Evolutionary conservation across 2,329 filamentous ascomycete species (phyloP).

Genomic region (Ophiocordyceps camponoti-rufipedis): DNA sequence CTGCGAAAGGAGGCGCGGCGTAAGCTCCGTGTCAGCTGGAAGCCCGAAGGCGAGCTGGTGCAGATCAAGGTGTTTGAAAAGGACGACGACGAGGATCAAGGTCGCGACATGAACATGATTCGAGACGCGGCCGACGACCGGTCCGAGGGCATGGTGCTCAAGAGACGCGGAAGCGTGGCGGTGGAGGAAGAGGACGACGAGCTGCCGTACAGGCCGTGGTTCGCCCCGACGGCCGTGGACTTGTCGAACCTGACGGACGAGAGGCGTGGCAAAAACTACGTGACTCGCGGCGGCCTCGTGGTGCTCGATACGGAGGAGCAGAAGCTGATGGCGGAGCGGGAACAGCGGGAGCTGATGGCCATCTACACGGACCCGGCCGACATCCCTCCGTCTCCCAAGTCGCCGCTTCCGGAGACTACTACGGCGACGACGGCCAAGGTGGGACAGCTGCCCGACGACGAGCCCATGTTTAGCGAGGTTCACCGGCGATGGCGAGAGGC

Average conservation of each 20-base stretch:
- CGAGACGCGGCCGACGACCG: conserved; percentile 56
- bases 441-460: conserved; percentile 18
- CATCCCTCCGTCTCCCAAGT: conserved; percentile 38
- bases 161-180: conserved; percentile 27
- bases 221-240: conserved; percentile 26
- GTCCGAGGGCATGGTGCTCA: conserved; percentile 53
- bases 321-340: conserved; percentile 34
- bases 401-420: conserved; percentile 21
- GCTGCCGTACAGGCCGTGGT: conserved; percentile 32
- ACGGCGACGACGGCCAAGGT: conserved; percentile 10
- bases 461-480: conserved; percentile 26
- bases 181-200: conserved; percentile 42
- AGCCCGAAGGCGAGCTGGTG: conserved; percentile 46
- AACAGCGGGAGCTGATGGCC: conserved; percentile 42
- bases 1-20: conserved; percentile 55
- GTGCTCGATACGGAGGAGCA: conserved; percentile 36
- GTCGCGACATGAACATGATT: conserved; percentile 47
- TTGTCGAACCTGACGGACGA: conserved; percentile 27
- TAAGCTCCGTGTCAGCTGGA: conserved; percentile 53
- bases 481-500: conserved; percentile 29
- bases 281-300: conserved; percentile 33
- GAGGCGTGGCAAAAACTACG: conserved; percentile 27
- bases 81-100: conserved; percentile 52
- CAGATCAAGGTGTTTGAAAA: conserved; percentile 54
- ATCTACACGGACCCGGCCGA: conserved; percentile 35